Evolutionary conservation across 768 basidiomycete species (phyloP).

Genomic region (Lactifluus echinatus): DNA sequence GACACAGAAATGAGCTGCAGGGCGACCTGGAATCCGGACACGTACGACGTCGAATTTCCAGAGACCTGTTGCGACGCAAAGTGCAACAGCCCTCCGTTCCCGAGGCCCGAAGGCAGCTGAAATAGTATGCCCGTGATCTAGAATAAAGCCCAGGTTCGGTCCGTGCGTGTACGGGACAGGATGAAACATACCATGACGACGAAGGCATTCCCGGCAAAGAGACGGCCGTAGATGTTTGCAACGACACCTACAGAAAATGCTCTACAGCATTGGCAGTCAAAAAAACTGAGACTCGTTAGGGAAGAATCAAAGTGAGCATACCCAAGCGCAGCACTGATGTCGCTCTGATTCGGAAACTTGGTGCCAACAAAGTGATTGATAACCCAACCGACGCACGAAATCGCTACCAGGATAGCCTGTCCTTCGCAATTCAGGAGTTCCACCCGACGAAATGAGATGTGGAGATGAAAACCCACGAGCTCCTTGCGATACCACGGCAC

Average conservation of each 20-base stretch:
- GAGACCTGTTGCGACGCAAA: constrained; percentile 50
- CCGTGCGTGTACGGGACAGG: background rate
- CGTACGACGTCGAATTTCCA: constrained; percentile 46
- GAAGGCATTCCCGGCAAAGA: constrained; percentile 68
- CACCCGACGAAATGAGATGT: background rate
- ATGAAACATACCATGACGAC: constrained; percentile 59
- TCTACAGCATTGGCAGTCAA: constrained; percentile 26
- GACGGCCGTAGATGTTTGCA: constrained; percentile 67
- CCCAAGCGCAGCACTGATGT: constrained; percentile 74
- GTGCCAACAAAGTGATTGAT: constrained; percentile 63
- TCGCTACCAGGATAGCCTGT: constrained; percentile 45
- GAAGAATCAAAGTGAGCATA: constrained; percentile 24
- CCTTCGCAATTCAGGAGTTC: background rate
- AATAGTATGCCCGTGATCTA: constrained; percentile 73
- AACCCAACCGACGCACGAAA: constrained; percentile 67
- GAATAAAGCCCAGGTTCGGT: background rate
- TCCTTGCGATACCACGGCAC: constrained; percentile 51
- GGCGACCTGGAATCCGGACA: constrained; percentile 66
- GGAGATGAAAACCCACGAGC: constrained; percentile 33
- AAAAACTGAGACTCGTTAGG: background rate
- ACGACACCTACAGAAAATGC: constrained; percentile 77
- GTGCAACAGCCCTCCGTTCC: constrained; percentile 69
- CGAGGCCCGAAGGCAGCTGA: constrained; percentile 77
- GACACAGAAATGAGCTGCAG: constrained; percentile 69
- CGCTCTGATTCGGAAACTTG: constrained; percentile 57